Percentiles rank a stretch among this genome's conserved stretches.
Conservation (phyloP, 768 basidiomycete species). For the Serendipita sp. region DNA sequence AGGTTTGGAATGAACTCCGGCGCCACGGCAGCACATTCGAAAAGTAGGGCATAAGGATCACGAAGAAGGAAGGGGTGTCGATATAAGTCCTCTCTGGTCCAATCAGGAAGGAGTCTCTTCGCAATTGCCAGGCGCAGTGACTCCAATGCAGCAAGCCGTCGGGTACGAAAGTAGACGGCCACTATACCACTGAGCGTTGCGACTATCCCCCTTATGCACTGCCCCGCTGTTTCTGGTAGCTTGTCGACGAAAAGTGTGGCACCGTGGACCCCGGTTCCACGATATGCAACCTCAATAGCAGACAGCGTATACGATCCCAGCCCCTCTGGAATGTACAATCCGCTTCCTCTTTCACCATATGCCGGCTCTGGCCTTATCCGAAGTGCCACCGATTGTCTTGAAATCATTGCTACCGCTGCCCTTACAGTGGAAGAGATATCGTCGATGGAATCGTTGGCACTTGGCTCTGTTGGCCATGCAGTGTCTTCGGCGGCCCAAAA, state of each 20-base stretch:
- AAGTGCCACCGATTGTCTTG: slow-evolving; percentile 70
- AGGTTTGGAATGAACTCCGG: slow-evolving; percentile 84
- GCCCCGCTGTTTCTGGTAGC: slow-evolving; percentile 58
- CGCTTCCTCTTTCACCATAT: slow-evolving; percentile 55
- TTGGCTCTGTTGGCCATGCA: slow-evolving; percentile 42
- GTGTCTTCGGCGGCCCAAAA: slow-evolving; percentile 79
- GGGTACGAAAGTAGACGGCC: slow-evolving; percentile 48
- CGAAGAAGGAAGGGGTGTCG: slow-evolving; percentile 75
- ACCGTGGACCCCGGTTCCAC: slow-evolving; percentile 38
- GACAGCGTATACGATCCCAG: slow-evolving; percentile 78
- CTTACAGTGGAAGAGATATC: slow-evolving; percentile 84
- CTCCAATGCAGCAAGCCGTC: slow-evolving; percentile 60
- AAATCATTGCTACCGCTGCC: slow-evolving; percentile 58
- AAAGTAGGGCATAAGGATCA: slow-evolving; percentile 77
- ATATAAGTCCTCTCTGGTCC: slow-evolving; percentile 72
- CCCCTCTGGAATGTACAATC: slow-evolving; percentile 85
- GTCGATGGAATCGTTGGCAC: slow-evolving; percentile 28
- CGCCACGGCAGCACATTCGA: slow-evolving; percentile 79
- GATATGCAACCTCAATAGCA: slow-evolving; percentile 60
- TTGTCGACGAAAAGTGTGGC: slow-evolving; percentile 50
- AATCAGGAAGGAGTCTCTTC: slow-evolving; percentile 79
- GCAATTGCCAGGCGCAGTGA: slow-evolving; percentile 72
- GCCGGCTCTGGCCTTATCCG: slow-evolving; percentile 64
- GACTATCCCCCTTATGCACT: slow-evolving; percentile 64
- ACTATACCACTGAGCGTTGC: slow-evolving; percentile 51